A percentile compares a stretch with the other conserved stretches of the same genome.
These are phyloP conservation scores for Xylaria sp. DNA, from an alignment of 2,329 filamentous ascomycete species.

Conservation along the genomic window DNA sequence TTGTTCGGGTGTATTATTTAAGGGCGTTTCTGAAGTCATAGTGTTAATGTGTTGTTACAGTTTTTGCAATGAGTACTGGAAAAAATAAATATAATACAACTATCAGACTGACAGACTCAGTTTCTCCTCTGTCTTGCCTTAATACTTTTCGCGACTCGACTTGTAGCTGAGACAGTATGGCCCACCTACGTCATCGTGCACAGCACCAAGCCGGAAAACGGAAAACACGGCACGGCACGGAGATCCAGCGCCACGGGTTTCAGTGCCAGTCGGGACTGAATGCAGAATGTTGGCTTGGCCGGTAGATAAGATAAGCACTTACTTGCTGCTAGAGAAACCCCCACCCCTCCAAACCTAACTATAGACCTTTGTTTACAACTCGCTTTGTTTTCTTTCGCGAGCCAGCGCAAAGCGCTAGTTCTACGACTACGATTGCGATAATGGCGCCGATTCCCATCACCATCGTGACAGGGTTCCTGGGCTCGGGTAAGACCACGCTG, in stretches of 20 bases:
- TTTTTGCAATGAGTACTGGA: too few species aligned
- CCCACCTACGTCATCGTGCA: constrained; percentile 26
- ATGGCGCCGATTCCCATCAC: constrained; percentile 87
- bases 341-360: constrained; percentile 25
- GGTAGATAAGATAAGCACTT: constrained; percentile 15
- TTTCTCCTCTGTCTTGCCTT: neutral
- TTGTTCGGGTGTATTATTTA: constrained; percentile 19
- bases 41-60: too few species aligned
- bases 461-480: constrained; percentile 95
- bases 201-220: constrained; percentile 15
- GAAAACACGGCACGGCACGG: constrained; percentile 18
- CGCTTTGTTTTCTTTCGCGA: neutral
- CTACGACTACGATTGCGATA: neutral
- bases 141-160: neutral
- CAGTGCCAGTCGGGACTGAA: too few species aligned
- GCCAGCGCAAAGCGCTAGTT: constrained; percentile 1
- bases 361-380: neutral
- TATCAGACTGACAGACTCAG: too few species aligned
- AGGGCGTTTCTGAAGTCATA: constrained; percentile 18
- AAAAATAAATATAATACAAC: too few species aligned
- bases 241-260: neutral
- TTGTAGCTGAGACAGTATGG: neutral
- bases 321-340: constrained; percentile 18
- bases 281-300: too few species aligned
- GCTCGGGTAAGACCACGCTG: constrained; percentile 94